A percentile compares a stretch with the other conserved stretches of the same genome.
These are phyloP conservation scores for Ogataea nonfermentans DNA, from an alignment of 805 yeast genomes.

Conservation along the genomic window DNA sequence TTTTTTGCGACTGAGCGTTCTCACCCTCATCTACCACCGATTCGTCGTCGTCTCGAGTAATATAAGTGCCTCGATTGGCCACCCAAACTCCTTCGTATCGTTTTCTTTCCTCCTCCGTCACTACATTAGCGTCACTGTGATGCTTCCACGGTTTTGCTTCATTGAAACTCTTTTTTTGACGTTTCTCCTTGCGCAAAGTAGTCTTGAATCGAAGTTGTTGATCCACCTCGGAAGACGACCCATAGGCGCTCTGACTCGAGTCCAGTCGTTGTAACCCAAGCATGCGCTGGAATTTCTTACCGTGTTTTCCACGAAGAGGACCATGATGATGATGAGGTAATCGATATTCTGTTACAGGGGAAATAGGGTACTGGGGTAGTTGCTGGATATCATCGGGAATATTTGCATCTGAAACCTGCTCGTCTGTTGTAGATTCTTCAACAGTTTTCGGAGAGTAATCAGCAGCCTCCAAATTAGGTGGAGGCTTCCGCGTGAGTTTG, in stretches of 20 bases:
- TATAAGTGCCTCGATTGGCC: slow-evolving; percentile 70
- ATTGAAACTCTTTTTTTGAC: slow-evolving; percentile 50
- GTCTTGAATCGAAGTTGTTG: slow-evolving; percentile 44
- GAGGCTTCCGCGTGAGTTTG: slow-evolving; percentile 19
- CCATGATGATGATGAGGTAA: slow-evolving; percentile 26
- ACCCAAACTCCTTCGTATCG: slow-evolving; percentile 95
- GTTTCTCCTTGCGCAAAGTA: slow-evolving; percentile 45
- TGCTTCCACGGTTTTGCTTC: slow-evolving; percentile 95
- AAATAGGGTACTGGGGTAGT: slow-evolving; percentile 25
- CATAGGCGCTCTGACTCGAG: slow-evolving; percentile 8
- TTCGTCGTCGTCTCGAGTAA: slow-evolving; percentile 24
- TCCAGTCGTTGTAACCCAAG: slow-evolving; percentile 21
- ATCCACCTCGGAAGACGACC: slow-evolving; percentile 1
- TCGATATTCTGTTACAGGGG: slow-evolving; percentile 12
- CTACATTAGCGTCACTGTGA: slow-evolving; percentile 56
- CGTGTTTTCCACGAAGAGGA: slow-evolving; percentile 23
- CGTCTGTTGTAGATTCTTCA: neutral
- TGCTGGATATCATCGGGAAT: slow-evolving; percentile 5
- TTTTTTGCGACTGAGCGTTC: slow-evolving; percentile 16
- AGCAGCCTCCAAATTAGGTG: slow-evolving; percentile 9
- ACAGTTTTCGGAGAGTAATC: neutral
- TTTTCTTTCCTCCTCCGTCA: slow-evolving; percentile 66
- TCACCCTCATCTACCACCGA: slow-evolving; percentile 5
- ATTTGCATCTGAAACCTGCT: neutral
- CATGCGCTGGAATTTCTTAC: slow-evolving; percentile 24